Base-by-base conservation (phyloP, 495 filamentous ascomycete genomes). In the Pseudoneurospora amorphoporcata region DNA sequence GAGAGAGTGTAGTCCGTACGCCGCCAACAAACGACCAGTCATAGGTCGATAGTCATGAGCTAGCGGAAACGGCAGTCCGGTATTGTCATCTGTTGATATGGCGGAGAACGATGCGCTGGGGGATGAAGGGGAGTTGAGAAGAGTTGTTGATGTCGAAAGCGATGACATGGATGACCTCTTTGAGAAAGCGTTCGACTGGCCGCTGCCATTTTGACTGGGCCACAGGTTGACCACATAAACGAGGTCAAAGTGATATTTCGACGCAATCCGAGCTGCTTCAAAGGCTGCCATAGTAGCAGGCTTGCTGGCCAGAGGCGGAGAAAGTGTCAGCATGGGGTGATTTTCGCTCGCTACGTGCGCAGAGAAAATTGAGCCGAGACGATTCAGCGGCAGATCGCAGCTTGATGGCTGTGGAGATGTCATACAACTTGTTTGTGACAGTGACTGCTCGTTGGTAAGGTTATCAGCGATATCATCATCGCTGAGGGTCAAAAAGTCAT, bases 391-490 rank as follows among this genome's bases (percentile, higher is more conserved):
- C 10, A 78, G 47, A 32, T 53, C 37, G 47, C 53, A 75, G 69
- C 45, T 77, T 17, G 76, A 72, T 4, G 76, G 72, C 3, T 69
- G 70, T 3, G 75, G 61, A 53, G 9, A 53, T 23, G 45, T 23
- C 9, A 23, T 3, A 23, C 23, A 23, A 29, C 19, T 53, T 37
- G 53, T 37, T 35, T 65, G 53, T 6, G 29, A 65, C 12, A 65
- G 12, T 14, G 14, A 65, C 8, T 65, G 53, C 29, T 37, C 53
- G 29, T 9, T 65, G 53, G 23, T 35, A 29, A 73, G 41, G 35
- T 72, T 77, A 65, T 85, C 84, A 19, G 83, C 82, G 37, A 86
- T 81, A 53, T 85, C 83, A 37, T 85, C 84, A 70, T 86, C 84
- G 73, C 78, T 80, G 3, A 86, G 78, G 4, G 79, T 74, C 65